These are phyloP conservation scores for Fraxinus americana DNA, from an alignment of 257 asterid species.

Conservation along the genomic window DNA sequence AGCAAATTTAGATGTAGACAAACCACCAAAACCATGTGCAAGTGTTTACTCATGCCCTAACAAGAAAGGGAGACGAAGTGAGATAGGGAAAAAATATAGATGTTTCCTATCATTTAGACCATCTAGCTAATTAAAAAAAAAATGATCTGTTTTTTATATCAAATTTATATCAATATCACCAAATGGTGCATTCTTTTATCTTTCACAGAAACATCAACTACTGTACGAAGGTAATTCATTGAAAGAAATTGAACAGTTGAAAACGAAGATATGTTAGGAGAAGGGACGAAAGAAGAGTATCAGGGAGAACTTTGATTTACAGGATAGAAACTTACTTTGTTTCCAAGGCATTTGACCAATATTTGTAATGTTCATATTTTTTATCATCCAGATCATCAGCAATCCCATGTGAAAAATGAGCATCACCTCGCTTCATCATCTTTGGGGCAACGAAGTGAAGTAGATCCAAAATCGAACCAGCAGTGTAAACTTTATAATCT, in stretches of 20 bases:
- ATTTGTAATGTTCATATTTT: conserved; percentile 67
- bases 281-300: background rate
- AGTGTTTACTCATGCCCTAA: background rate
- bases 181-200: background rate
- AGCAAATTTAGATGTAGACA: background rate
- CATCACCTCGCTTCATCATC: conserved; percentile 86
- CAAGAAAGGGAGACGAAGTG: background rate
- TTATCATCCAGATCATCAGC: conserved; percentile 65
- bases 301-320: background rate
- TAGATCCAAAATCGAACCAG: conserved; percentile 57
- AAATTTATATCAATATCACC: background rate
- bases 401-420: conserved; percentile 79
- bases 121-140: background rate
- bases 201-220: background rate
- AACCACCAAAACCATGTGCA: background rate
- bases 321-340: conserved; percentile 54
- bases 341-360: conserved; percentile 91
- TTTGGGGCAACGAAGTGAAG: conserved; percentile 82
- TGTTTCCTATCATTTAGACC: background rate
- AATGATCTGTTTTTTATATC: background rate
- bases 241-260: background rate
- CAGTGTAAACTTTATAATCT: conserved; percentile 65
- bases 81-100: background rate
- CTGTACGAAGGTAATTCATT: background rate
- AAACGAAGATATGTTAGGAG: background rate